Base-by-base conservation (phyloP, 768 basidiomycete genomes). In the Mycena vulgaris region DNA sequence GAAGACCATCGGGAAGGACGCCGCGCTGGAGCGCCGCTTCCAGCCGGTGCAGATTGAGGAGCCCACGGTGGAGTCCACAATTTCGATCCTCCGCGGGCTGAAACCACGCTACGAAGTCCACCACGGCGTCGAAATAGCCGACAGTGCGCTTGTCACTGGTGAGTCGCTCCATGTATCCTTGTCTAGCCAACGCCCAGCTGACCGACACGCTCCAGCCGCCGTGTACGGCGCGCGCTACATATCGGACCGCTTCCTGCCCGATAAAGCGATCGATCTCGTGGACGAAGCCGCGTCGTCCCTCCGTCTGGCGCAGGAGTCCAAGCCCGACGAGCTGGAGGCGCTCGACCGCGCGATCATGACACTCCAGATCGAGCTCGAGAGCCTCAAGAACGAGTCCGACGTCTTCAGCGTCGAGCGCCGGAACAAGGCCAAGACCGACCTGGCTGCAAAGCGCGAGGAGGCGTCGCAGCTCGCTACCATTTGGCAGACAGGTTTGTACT, bases 251-350 rank as follows among this genome's bases (percentile, higher is more conserved):
- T 96, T 89, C 78, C 86, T 97, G 1, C 96, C 96, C 0, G 96
- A 98, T 81, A 97, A 97, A 78, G 93, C 94, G 13, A 94, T 95
- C 48, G 95, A 97, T 78, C 87, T 98, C 3, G 90, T 98, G 0
- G 97, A 99, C 79, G 97, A 98, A 80, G 96, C 96, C 4, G 93
- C 95, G 0, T 94, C 94, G 2, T 87, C 95, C 0, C 84, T 98
- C 6, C 90, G 95, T 0, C 89, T 98, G 5, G 93, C 95, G 0
- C 96, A 96, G 76, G 95, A 96, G 76, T 92, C 90, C 35, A 95
- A 96, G 76, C 96, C 96, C 0, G 93, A 95, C 62, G 92, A 92
- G 63, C 85, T 97, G 0, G 95, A 98, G 76, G 85, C 86, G 1
- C 87, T 97, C 14, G 93, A 96, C 67, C 85, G 96, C 42, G 92